These are phyloP conservation scores for Poterioochromonas sp. DNA, from an alignment of 352 stramenopile species.

Conservation along the genomic window DNA sequence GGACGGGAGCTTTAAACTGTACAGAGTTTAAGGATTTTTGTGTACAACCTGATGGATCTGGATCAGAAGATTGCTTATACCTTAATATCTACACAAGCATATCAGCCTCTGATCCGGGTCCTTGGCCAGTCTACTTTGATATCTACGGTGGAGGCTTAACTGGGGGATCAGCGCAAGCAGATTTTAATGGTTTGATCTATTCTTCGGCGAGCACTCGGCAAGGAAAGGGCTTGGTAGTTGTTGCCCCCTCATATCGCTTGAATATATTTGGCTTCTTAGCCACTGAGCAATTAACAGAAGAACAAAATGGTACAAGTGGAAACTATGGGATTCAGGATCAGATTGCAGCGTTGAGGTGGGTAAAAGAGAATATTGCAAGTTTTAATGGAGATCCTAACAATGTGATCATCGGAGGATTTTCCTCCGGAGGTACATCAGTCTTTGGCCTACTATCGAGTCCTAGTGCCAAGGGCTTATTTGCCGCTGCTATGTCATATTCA, in stretches of 20 bases:
- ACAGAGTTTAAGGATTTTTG: too few species aligned
- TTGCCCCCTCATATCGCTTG: slow-evolving; percentile 65
- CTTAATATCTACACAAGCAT: slow-evolving; percentile 48
- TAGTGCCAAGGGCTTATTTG: background rate
- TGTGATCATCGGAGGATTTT: background rate
- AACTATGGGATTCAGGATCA: slow-evolving; percentile 76
- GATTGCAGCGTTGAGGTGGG: slow-evolving; percentile 60
- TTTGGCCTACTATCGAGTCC: background rate
- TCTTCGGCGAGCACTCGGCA: background rate
- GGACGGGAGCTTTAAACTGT: too few species aligned
- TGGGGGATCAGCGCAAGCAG: background rate
- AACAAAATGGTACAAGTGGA: slow-evolving; percentile 34
- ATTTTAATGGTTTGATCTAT: background rate
- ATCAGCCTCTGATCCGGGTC: background rate
- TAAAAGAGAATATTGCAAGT: slow-evolving; percentile 59
- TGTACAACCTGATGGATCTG: too few species aligned
- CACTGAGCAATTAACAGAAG: slow-evolving; percentile 41
- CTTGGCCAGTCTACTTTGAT: background rate
- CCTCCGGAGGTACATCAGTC: background rate
- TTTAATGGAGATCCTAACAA: background rate
- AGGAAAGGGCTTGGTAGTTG: slow-evolving; percentile 45
- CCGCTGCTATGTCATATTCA: background rate
- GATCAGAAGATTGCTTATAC: slow-evolving; percentile 67
- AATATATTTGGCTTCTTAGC: slow-evolving; percentile 59
- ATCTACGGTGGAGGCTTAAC: background rate